A percentile compares a stretch with the other conserved stretches of the same genome.
phyloP scores from a whole-genome alignment of 352 stramenopile species.

The Globisporangium cederbergense region DNA sequence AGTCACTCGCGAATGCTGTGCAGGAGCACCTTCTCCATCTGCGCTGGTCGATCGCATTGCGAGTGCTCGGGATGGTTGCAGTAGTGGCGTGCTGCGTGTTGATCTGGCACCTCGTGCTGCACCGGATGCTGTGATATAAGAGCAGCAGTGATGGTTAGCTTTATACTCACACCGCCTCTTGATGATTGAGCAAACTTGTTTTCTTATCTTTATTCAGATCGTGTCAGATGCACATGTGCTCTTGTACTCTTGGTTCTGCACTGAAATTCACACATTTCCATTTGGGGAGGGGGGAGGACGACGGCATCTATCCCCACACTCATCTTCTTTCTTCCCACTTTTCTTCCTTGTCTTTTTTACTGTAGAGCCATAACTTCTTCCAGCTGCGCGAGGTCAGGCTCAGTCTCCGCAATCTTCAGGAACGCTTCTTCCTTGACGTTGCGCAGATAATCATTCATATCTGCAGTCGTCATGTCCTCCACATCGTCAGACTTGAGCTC shows the following conservation, averaged over 20 bases:
- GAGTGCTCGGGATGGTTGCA: conserved; percentile 28
- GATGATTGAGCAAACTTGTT: not conserved
- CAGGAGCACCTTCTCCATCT: conserved; percentile 32
- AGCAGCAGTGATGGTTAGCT: not conserved
- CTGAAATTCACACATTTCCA: not conserved
- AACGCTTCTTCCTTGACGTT: conserved; percentile 22
- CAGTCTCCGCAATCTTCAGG: conserved; percentile 3
- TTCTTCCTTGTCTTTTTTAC: conserved; percentile 13
- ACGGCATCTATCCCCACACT: not conserved
- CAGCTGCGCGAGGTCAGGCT: conserved; percentile 23
- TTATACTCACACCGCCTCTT: not conserved
- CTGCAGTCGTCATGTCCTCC: not conserved
- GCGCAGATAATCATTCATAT: conserved; percentile 11
- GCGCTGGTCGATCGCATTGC: conserved; percentile 38
- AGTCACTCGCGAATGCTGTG: conserved; percentile 34
- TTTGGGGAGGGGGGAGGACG: not conserved
- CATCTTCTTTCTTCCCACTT: conserved; percentile 5
- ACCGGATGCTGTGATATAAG: conserved; percentile 5
- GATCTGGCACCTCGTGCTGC: conserved; percentile 11
- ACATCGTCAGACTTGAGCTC: not conserved
- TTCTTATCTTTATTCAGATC: conserved; percentile 3
- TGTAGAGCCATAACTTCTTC: conserved; percentile 35
- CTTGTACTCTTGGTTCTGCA: not conserved
- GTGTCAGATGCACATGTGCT: not conserved
- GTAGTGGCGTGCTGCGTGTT: conserved; percentile 13